phyloP scores from a whole-genome alignment of 805 yeast species.

The Saturnispora gosingensis region DNA sequence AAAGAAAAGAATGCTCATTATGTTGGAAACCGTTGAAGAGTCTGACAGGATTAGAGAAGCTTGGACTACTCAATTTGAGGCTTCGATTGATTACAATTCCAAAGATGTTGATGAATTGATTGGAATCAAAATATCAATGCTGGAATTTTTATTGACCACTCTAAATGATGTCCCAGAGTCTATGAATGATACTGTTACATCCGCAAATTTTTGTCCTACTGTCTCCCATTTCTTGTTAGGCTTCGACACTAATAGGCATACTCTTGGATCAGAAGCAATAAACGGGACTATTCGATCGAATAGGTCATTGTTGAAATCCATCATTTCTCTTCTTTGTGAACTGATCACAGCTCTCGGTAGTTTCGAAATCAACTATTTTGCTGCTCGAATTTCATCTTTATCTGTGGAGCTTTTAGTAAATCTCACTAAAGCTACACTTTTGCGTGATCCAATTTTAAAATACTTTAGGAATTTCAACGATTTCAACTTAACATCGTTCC shows the following conservation, averaged over 20 bases:
- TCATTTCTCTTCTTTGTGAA: conserved; percentile 41
- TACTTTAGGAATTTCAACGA: conserved; percentile 39
- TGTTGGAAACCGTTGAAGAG: conserved; percentile 71
- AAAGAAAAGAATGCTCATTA: conserved; percentile 56
- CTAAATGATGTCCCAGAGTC: conserved; percentile 23
- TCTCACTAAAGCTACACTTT: conserved; percentile 46
- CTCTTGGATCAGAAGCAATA: conserved; percentile 32
- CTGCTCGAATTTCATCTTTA: conserved; percentile 48
- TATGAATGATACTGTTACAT: background rate
- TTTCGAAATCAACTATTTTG: conserved; percentile 38
- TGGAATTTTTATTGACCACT: conserved; percentile 48
- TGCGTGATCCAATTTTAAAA: conserved; percentile 42
- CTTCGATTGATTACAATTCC: conserved; percentile 31
- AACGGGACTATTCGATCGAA: conserved; percentile 45
- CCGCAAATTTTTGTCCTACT: conserved; percentile 27
- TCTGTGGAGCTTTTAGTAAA: conserved; percentile 54
- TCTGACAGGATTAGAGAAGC: conserved; percentile 64
- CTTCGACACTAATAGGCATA: conserved; percentile 42
- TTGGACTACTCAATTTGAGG: conserved; percentile 57
- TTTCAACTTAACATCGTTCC: conserved; percentile 38
- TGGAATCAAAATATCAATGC: conserved; percentile 44
- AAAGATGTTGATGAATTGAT: conserved; percentile 21
- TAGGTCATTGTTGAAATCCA: conserved; percentile 45
- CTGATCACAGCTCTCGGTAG: conserved; percentile 34
- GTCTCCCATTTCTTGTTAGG: conserved; percentile 76